Percentiles rank a stretch among this genome's conserved stretches.
phyloP scores from a whole-genome alignment of 2,329 filamentous ascomycete species.

The Penicillium psychrosexuale region DNA sequence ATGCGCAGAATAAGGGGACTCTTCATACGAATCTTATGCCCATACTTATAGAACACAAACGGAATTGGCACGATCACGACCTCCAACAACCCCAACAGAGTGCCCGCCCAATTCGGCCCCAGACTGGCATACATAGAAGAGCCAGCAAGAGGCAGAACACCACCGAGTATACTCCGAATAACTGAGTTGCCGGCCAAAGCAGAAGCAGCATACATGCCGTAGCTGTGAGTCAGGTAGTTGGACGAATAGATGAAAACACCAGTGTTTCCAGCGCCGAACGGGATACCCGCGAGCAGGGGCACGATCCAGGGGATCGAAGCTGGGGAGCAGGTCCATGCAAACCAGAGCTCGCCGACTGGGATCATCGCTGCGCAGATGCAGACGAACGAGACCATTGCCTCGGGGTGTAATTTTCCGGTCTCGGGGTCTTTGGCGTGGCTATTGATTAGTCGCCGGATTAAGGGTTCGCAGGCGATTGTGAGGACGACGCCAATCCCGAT shows the following conservation, averaged over 20 bases:
- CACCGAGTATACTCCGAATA: slow-evolving; percentile 69
- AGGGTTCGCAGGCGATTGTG: slow-evolving; percentile 57
- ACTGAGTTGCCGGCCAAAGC: slow-evolving; percentile 79
- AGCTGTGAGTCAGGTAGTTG: slow-evolving; percentile 76
- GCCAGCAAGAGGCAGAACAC: slow-evolving; percentile 72
- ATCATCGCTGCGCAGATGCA: slow-evolving; percentile 72
- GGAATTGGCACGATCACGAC: slow-evolving; percentile 74
- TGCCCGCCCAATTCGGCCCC: slow-evolving; percentile 75
- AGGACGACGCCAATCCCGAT: slow-evolving; percentile 58
- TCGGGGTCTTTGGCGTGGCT: slow-evolving; percentile 68
- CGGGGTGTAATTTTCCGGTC: slow-evolving; percentile 70
- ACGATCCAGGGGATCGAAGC: slow-evolving; percentile 75
- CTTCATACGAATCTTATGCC: slow-evolving; percentile 55
- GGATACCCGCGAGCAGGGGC: slow-evolving; percentile 73
- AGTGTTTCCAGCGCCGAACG: slow-evolving; percentile 74
- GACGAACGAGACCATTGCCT: slow-evolving; percentile 77
- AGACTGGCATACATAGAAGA: slow-evolving; percentile 67
- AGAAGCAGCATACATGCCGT: slow-evolving; percentile 77
- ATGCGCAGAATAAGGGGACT: slow-evolving; percentile 57
- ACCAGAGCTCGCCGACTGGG: slow-evolving; percentile 76
- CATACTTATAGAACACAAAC: slow-evolving; percentile 68
- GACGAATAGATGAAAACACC: slow-evolving; percentile 77
- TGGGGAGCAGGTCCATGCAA: slow-evolving; percentile 83
- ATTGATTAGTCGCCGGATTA: slow-evolving; percentile 76
- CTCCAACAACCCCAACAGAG: slow-evolving; percentile 70